Evolutionary conservation across 2,329 filamentous ascomycete genomes (phyloP).

Genomic region (Xylariaceae sp.): DNA sequence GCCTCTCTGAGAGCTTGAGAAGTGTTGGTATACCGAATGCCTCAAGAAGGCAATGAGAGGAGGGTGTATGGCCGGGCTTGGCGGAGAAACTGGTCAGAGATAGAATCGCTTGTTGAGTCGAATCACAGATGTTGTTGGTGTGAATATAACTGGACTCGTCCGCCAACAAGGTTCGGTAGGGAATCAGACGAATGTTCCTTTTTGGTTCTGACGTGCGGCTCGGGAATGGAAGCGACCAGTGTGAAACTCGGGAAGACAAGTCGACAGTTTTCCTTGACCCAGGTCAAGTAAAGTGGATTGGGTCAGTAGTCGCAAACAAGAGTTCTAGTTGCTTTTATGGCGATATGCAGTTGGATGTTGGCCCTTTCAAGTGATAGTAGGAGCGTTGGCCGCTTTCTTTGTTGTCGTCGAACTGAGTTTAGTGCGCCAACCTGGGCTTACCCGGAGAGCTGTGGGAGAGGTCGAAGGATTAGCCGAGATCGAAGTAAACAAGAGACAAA

Average conservation of each 20-base stretch:
- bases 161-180: no score
- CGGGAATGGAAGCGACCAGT: slow-evolving; percentile 1
- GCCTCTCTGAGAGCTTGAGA: background rate
- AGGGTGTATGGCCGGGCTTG: no score
- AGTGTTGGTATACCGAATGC: background rate
- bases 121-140: background rate
- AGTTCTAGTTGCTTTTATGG: no score
- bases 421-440: slow-evolving; percentile 12
- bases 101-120: background rate
- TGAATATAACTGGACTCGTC: no score
- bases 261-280: background rate
- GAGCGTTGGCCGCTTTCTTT: slow-evolving; percentile 9
- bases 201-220: background rate
- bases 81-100: no score
- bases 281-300: background rate
- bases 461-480: slow-evolving; percentile 18
- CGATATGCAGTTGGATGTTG: background rate
- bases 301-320: slow-evolving; percentile 1
- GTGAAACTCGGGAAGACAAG: slow-evolving; percentile 1
- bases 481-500: slow-evolving; percentile 23
- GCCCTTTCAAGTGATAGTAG: slow-evolving; percentile 8
- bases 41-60: background rate
- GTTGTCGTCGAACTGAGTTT: slow-evolving; percentile 18
- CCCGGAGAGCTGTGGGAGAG: slow-evolving; percentile 4
- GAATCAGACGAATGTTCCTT: background rate